Evolutionary conservation across 805 yeast species (phyloP), one percentile per base, ranked within the genome.

Genomic region (Priceomyces medius): DNA sequence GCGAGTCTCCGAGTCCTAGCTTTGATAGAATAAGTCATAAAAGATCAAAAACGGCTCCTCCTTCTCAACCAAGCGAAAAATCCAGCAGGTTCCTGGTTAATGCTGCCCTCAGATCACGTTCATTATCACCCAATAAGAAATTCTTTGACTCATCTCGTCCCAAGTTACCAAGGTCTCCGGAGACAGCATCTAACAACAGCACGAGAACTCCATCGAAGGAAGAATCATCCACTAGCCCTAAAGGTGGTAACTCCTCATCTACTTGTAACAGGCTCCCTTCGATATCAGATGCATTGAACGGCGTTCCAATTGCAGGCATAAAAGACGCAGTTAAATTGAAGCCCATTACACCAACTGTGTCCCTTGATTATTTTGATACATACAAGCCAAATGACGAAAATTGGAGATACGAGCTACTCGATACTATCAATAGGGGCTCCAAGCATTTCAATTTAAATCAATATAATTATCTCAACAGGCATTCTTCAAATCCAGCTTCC

Each of bases 31-130:
- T 31, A 48, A 8, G 45, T 46, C 40, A 31, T 33, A 72, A 73
- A 50, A 56, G 73, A 37, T 61, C 74, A n/a, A 60, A 68, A 51
- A 71, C 76, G 7, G 76, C 76, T 3, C 76, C 77, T 24, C 73
- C 76, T 9, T 68, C 73, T 13, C 67, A 68, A 8, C 71, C 67
- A n/a, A 52, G 7, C 42, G 31, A 5, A 18, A 24, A n/a, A 10
- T 24, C 17, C 17, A 31, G 20, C 31, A 9, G 23, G 4, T 21
- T 13, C 17, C 43, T 31, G 20, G 13, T 18, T 14, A 35, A 35
- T 13, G 13, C 35, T 39, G 44, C 33, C 20, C 20, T 47, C 23
- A 54, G 61, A 46, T 47, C 65, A 3, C 50, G 58, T 35, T 64
- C 66, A 2, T 53, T 61, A 26, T 55, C 64, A 6, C 64, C 68